Evolutionary conservation across 1,284 basidiomycete genomes (phyloP), one percentile per base, ranked within the genome.

Genomic region (Cystobasidium sp.): DNA sequence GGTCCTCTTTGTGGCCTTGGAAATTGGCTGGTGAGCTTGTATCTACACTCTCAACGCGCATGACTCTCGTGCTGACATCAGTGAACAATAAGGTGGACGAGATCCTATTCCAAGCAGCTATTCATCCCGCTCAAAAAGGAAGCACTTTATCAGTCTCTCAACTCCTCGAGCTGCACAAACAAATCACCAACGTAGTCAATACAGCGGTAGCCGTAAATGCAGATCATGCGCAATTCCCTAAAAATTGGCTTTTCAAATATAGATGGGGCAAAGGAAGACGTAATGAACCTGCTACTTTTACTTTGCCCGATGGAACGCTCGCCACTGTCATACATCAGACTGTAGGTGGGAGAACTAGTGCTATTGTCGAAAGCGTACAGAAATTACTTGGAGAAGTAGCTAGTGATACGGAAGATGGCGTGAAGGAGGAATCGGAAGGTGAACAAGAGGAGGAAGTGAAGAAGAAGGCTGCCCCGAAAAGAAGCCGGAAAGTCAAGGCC

Each of bases 321-420:
- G 91, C 90, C 0, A 90, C 89, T 1, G 88, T 94, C 75, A 88
- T 87, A 76, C 93, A 89, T 86, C 81, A 91, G 66, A 91, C 89
- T 0, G 90, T 94, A 9, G 91, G 90, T 4, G 92, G 92, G 0
- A 85, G 92, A 16, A 93, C 92, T 0, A 90, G 90, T 0, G 91
- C 91, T 3, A 89, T 88, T 75, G 88, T 92, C 1, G 81, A 82
- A 9, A 87, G 91, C 80, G 84, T 93, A 2, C 91, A 92, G 79
- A 84, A 83, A 61, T 81, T 86, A 68, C 81, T 83, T 0, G 77
- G 67, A 9, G 80, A 81, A 71, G 82, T 68, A 7, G 73, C 76
- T 12, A 66, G 49, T 24, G 64, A 66, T 47, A 37, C 31, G 12
- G 75, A 87, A 77, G 6, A 86, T 82, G 4, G 83, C 79, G 56